These are phyloP conservation scores for Effrenium voratum DNA, from an alignment of 73 alveolate genomes.

Conservation along the genomic window DNA sequence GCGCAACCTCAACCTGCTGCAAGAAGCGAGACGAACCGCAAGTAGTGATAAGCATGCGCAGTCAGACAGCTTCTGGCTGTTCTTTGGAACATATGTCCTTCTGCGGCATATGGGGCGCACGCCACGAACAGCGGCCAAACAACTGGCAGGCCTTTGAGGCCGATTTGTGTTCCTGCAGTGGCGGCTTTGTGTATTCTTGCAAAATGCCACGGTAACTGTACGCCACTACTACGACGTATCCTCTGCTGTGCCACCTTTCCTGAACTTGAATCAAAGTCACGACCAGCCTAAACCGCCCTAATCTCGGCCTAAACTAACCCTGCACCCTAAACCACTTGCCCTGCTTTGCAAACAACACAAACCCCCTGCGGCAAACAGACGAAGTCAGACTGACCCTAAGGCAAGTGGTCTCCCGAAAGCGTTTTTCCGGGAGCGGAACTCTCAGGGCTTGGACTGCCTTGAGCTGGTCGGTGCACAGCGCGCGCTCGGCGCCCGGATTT, in stretches of 20 bases:
- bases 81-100: no score
- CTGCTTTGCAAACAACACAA: neutral
- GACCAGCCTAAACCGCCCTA: neutral
- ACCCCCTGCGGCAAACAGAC: neutral
- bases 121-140: no score
- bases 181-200: no score
- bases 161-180: no score
- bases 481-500: neutral
- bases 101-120: no score
- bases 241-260: neutral
- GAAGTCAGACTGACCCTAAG: neutral
- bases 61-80: no score
- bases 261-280: neutral
- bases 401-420: neutral
- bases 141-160: no score
- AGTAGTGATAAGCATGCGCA: no score
- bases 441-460: slow-evolving; percentile 52
- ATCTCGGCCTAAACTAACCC: neutral
- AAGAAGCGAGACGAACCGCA: no score
- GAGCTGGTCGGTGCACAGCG: slow-evolving; percentile 81
- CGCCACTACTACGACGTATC: neutral
- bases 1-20: no score
- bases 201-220: no score
- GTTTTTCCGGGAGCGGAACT: neutral
- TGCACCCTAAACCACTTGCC: no score